Evolutionary conservation across 257 asterid species (phyloP), one percentile per base, ranked within the genome.

Genomic region (Ilex asprella): DNA sequence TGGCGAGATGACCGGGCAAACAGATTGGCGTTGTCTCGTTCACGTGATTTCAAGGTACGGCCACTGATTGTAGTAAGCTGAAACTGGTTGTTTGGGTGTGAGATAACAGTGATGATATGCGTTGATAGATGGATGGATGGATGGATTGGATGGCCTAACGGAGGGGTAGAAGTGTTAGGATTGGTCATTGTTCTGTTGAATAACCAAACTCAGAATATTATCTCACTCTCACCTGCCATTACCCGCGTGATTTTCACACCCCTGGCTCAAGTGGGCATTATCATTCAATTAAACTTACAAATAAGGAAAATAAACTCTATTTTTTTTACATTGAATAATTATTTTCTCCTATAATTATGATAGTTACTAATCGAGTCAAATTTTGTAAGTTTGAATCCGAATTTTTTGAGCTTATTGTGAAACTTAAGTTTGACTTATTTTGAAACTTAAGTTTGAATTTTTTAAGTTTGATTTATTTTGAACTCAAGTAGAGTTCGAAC

Each of bases 41-140:
- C 83, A 79, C 87, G 85, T 76, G 85, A 78, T 69, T 69, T 64
- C 64, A 59, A 39, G 63, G 73, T 67, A 73, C 76, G 70, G 58
- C 69, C 49, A 66, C 69, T 67, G 71, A 56, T 52, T 60, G 55
- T 60, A 62, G 68, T 43, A 44, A 53, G 67, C 58, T 61, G 57
- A 70, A 62, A 75, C 72, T 56, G 65, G 31, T 56, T 55, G 58
- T 67, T 60, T 21, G 27, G 27, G 27, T 21, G 27, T 21, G 27
- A 21, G 27, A 21, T 21, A 21, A 21, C 27, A 21, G 27, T 21
- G 27, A 21, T 21, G 1, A 21, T 21, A 21, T 21, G 27, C 27
- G 27, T 21, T 21, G 27, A 21, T 21, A 21, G 27, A 21, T 21
- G 27, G 27, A 21, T 21, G 27, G 27, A 21, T 21, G 27, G 27